These are phyloP conservation scores for Solanum pennellii DNA, from an alignment of 257 asterid species.

Conservation along the genomic window DNA sequence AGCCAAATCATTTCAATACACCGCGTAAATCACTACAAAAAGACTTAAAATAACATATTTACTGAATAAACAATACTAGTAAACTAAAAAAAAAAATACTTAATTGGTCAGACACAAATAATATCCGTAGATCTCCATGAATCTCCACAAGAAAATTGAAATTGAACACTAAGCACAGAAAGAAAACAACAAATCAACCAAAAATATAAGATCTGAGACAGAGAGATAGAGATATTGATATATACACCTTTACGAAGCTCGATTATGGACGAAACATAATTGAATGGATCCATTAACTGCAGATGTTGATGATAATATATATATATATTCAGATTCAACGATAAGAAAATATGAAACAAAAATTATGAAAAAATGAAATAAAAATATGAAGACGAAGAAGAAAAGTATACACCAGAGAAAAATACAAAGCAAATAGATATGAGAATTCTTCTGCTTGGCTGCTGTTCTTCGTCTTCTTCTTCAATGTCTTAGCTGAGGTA, in stretches of 20 bases:
- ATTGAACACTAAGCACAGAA: neutral
- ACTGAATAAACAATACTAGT: neutral
- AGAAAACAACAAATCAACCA: neutral
- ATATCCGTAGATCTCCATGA: conserved; percentile 35
- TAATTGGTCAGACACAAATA: conserved; percentile 11
- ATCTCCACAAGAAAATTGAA: conserved; percentile 5
- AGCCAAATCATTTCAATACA: neutral
- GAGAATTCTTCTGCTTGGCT: conserved; percentile 2
- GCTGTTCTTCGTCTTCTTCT: neutral
- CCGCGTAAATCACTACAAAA: conserved; percentile 1
- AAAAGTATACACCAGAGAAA: neutral
- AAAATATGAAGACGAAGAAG: neutral
- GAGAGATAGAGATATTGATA: neutral
- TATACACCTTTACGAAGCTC: conserved; percentile 52
- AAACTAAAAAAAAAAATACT: neutral
- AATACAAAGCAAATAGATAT: conserved; percentile 3
- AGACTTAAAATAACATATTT: conserved; percentile 1
- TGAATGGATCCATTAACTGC: conserved; percentile 40
- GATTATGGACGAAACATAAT: conserved; percentile 28
- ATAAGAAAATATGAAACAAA: neutral
- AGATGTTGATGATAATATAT: conserved; percentile 1
- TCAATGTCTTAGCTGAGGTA: conserved; percentile 5
- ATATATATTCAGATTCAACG: conserved; percentile 17
- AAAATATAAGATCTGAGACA: neutral
- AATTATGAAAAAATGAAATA: neutral